Evolutionary conservation across 140 eudicot species (phyloP).

Genomic region (Bidens hawaiensis): DNA sequence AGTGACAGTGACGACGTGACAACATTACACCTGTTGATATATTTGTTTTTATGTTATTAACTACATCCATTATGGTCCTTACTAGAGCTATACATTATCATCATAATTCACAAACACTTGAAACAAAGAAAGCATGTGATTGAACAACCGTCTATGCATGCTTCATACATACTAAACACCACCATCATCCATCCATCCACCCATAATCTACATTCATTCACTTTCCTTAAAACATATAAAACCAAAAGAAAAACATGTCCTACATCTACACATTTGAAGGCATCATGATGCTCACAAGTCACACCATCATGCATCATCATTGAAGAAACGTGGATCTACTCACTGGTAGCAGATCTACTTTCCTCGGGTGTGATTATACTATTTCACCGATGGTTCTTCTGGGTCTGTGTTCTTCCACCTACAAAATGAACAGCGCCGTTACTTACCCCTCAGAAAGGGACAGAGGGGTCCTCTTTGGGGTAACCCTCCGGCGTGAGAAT

Average conservation of each 20-base stretch:
- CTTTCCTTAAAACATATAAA: slow-evolving; percentile 29
- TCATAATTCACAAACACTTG: too few species aligned
- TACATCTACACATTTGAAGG: slow-evolving; percentile 26
- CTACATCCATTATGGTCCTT: slow-evolving; percentile 6
- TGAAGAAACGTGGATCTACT: too few species aligned
- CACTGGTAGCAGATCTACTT: too few species aligned
- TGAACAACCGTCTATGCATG: slow-evolving; percentile 30
- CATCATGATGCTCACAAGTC: slow-evolving; percentile 17
- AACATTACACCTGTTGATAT: slow-evolving; percentile 16
- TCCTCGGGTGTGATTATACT: too few species aligned
- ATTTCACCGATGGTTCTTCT: too few species aligned
- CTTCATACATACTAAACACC: slow-evolving; percentile 36
- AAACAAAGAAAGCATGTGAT: slow-evolving; percentile 16
- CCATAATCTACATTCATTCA: slow-evolving; percentile 33
- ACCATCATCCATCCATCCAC: slow-evolving; percentile 33
- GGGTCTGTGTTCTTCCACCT: too few species aligned
- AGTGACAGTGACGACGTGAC: too few species aligned
- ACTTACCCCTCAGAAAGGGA: too few species aligned
- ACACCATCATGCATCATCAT: too few species aligned
- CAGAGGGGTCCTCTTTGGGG: too few species aligned
- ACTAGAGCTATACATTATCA: not conserved
- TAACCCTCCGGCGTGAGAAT: too few species aligned
- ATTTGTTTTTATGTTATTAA: slow-evolving; percentile 8
- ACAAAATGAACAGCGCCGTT: too few species aligned
- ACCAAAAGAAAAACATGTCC: slow-evolving; percentile 20